Percentiles rank a stretch among this genome's conserved stretches.
Evolutionary conservation across 1,284 basidiomycete genomes (phyloP).

Genomic region (Singerocomus inundabilis): DNA sequence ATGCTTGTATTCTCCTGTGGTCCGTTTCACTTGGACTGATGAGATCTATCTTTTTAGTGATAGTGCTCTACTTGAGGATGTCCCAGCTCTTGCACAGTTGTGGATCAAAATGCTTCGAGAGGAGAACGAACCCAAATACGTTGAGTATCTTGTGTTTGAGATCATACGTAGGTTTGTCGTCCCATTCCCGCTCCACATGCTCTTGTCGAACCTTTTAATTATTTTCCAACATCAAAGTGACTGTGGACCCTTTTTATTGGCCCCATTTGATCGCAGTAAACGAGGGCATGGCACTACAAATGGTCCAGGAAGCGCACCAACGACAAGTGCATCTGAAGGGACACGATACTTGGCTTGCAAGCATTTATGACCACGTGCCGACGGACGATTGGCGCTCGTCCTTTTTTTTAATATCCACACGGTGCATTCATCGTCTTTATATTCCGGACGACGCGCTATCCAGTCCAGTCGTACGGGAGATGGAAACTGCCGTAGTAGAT

Average conservation of each 20-base stretch:
- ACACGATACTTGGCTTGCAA: neutral
- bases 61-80: neutral
- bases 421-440: neutral
- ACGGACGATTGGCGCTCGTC: neutral
- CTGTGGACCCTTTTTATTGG: neutral
- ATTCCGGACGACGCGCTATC: neutral
- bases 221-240: neutral
- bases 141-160: neutral
- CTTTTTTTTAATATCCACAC: neutral
- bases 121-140: neutral
- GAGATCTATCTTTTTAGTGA: neutral
- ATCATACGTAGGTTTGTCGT: neutral
- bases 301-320: neutral
- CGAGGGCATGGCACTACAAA: neutral
- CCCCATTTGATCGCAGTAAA: neutral
- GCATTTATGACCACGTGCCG: neutral
- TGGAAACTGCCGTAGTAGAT: neutral
- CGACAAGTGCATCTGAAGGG: neutral
- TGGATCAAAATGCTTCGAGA: neutral
- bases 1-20: neutral
- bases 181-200: neutral
- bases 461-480: neutral
- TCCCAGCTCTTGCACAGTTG: neutral
- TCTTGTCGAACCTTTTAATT: neutral
- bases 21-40: conserved; percentile 8